Base-by-base conservation (phyloP, 495 filamentous ascomycete species). In the Penicillium roqueforti region DNA sequence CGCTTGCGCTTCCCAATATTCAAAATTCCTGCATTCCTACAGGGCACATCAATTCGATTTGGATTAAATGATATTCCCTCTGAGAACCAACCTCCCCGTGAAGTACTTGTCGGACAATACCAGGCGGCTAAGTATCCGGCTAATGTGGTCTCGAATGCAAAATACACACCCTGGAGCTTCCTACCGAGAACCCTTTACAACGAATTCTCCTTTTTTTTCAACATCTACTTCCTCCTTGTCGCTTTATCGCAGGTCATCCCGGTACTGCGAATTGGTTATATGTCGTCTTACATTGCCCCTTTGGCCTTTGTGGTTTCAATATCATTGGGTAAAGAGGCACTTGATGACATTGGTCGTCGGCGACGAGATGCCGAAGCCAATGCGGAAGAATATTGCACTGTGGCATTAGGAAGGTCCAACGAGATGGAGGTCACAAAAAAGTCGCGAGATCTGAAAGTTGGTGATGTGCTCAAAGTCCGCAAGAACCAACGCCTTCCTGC, bases 181-280 rank as follows among this genome's bases (percentile, higher is more conserved):
- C 80, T 99, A 3, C 95, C 95, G 4, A 78, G 89, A 22, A 97
- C 95, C 0, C 76, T 97, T 11, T 99, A 95, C 68, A 96, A 97
- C 74, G 95, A 99, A 61, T 99, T 99, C 65, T 96, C 91, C 41
- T 97, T 97, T 74, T 99, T 99, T 72, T 96, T 97, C 80, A 99
- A 99, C 77, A 85, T 97, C 64, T 99, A 99, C 63, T 99, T 97
- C 68, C 79, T 99, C 7, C 79, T 97, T 6, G 95, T 99, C 4
- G 95, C 95, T 7, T 71, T 97, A 38, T 96, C 91, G 13, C 95
- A 99, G 71, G 85, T 88, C 36, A 88, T 99, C 52, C 91, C 91
- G 14, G 78, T 88, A 7, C 69, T 99, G 37, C 82, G 89, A 29
- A 96, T 99, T 61, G 95, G 95, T 40, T 97, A 95, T 66, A 81